A percentile compares a stretch with the other conserved stretches of the same genome.
phyloP scores from a whole-genome alignment of 331 rosid species.

The Phaseolus coccineus region DNA sequence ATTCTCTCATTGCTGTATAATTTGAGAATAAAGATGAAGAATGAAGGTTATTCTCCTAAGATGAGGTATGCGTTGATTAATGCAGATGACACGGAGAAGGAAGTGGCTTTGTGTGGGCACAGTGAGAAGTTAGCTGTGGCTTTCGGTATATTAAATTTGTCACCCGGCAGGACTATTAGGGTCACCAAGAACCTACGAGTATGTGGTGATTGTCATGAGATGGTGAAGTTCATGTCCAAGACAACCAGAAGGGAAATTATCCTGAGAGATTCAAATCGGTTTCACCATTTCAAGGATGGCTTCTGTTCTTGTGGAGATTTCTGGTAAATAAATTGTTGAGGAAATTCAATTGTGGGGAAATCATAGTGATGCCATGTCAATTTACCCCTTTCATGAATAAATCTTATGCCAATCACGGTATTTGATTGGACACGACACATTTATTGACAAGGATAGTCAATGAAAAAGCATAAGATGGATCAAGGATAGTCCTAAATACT shows the following conservation, averaged over 20 bases:
- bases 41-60: conserved; percentile 64
- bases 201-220: conserved; percentile 81
- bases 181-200: conserved; percentile 75
- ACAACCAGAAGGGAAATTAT: conserved; percentile 61
- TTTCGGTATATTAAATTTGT: conserved; percentile 67
- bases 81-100: conserved; percentile 69
- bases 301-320: conserved; percentile 74
- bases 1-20: conserved; percentile 56
- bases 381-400: background rate
- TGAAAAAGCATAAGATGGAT: background rate
- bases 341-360: background rate
- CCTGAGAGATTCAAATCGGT: conserved; percentile 73
- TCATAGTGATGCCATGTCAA: background rate
- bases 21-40: conserved; percentile 62
- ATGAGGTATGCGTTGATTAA: conserved; percentile 65
- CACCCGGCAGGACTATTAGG: conserved; percentile 63
- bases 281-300: conserved; percentile 77
- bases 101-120: conserved; percentile 76
- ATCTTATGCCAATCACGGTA: conserved; percentile 5
- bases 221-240: conserved; percentile 74
- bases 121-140: conserved; percentile 78
- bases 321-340: conserved; percentile 52
- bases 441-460: background rate
- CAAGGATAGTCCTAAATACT: background rate
- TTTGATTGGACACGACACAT: background rate